A percentile compares a stretch with the other conserved stretches of the same genome.
These are phyloP conservation scores for Tetraselmis striata DNA, from an alignment of 139 green algal species.

Conservation along the genomic window DNA sequence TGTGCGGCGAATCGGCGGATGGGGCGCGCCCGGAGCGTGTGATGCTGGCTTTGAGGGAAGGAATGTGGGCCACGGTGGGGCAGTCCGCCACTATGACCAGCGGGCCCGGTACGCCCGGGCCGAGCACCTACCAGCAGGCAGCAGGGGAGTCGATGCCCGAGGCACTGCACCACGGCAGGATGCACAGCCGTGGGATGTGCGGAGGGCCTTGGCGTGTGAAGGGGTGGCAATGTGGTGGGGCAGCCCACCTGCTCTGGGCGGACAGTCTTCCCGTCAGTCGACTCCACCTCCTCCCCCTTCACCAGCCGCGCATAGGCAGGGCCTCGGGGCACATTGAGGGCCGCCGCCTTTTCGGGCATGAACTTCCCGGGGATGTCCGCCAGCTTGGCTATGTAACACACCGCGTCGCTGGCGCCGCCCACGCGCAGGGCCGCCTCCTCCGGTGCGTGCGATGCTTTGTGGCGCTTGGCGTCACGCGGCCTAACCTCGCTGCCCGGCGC, in stretches of 20 bases:
- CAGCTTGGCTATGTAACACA: conserved; percentile 71
- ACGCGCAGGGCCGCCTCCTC: too few relatives aligned
- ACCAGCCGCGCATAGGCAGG: conserved; percentile 68
- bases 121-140: conserved; percentile 66
- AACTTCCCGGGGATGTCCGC: conserved; percentile 79
- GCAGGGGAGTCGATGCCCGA: too few relatives aligned
- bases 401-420: too few relatives aligned
- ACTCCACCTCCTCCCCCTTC: conserved; percentile 52
- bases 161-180: too few relatives aligned
- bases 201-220: too few relatives aligned
- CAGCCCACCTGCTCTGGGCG: conserved; percentile 31
- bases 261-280: conserved; percentile 40
- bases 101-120: conserved; percentile 55
- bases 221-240: too few relatives aligned
- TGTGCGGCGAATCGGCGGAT: background rate
- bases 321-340: conserved; percentile 64
- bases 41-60: conserved; percentile 23
- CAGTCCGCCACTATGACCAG: conserved; percentile 80
- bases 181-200: too few relatives aligned
- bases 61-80: conserved; percentile 43
- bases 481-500: too few relatives aligned
- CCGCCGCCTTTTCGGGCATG: conserved; percentile 59
- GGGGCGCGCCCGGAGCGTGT: conserved; percentile 8
- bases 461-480: too few relatives aligned
- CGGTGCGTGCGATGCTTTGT: too few relatives aligned